Conservation (phyloP, 2,329 filamentous ascomycete genomes). For the Fusarium devonianum region DNA sequence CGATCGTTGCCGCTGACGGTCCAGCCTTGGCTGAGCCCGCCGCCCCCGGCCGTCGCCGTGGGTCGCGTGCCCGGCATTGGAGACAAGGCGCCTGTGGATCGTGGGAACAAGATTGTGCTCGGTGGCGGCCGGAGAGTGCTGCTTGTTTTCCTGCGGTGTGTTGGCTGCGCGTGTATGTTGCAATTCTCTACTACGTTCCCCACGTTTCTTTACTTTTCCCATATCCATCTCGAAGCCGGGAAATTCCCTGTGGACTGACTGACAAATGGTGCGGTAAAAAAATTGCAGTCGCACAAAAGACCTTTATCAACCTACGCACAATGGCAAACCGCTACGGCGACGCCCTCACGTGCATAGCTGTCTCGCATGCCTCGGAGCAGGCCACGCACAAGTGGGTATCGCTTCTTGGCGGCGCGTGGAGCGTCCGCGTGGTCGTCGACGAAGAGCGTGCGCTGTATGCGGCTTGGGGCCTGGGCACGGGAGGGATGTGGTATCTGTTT, state of each 20-base stretch:
- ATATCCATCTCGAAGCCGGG: too few relatives aligned
- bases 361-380: conserved; percentile 64
- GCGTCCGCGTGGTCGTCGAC: conserved; percentile 63
- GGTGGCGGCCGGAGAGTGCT: conserved; percentile 55
- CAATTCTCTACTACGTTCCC: conserved; percentile 2
- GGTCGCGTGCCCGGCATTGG: conserved; percentile 56
- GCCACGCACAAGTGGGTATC: conserved; percentile 66
- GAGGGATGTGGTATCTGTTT: conserved; percentile 59
- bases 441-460: conserved; percentile 64
- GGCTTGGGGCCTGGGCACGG: conserved; percentile 64
- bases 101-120: conserved; percentile 53
- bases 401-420: conserved; percentile 64
- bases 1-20: conserved; percentile 60
- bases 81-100: conserved; percentile 57
- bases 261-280: not conserved
- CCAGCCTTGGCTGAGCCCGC: conserved; percentile 60
- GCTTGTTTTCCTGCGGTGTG: conserved; percentile 62
- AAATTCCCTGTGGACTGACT: conserved; percentile 1
- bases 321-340: conserved; percentile 60
- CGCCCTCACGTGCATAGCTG: conserved; percentile 61
- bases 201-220: conserved; percentile 4
- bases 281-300: conserved; percentile 64
- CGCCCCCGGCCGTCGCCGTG: conserved; percentile 58
- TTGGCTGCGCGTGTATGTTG: conserved; percentile 62
- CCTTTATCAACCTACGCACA: conserved; percentile 63